Conservation (phyloP, 2,329 filamentous ascomycete species). For the Tolypocladium ovalisporum region DNA sequence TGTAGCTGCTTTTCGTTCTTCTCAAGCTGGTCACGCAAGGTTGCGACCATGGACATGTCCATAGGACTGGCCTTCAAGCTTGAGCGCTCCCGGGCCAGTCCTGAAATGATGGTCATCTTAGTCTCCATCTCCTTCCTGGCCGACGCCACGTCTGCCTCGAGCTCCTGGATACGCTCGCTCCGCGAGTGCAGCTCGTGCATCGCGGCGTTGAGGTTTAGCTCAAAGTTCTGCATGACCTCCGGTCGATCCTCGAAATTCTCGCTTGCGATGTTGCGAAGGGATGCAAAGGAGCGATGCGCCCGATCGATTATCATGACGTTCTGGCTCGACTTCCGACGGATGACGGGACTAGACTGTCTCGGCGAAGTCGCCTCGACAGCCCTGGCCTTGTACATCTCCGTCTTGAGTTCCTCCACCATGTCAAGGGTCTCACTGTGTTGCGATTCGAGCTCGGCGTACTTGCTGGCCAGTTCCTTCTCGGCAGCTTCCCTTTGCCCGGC, state of each 20-base stretch:
- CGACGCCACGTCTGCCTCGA: slow-evolving; percentile 73
- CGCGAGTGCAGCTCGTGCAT: slow-evolving; percentile 85
- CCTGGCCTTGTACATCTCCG: slow-evolving; percentile 71
- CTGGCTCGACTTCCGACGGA: slow-evolving; percentile 87
- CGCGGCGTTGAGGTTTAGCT: slow-evolving; percentile 79
- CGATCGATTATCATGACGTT: slow-evolving; percentile 80
- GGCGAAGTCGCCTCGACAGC: slow-evolving; percentile 48
- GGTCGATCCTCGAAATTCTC: slow-evolving; percentile 77
- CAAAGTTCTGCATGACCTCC: slow-evolving; percentile 84
- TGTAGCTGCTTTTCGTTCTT: slow-evolving; percentile 75
- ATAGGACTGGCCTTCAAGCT: slow-evolving; percentile 77
- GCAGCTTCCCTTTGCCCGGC: slow-evolving; percentile 68
- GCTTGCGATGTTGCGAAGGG: slow-evolving; percentile 74
- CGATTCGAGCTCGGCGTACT: slow-evolving; percentile 73
- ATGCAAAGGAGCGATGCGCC: slow-evolving; percentile 81
- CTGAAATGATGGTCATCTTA: slow-evolving; percentile 93
- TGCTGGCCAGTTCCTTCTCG: slow-evolving; percentile 61
- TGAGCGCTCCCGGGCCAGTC: slow-evolving; percentile 82
- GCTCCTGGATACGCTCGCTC: slow-evolving; percentile 79
- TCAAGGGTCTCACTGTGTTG: slow-evolving; percentile 74
- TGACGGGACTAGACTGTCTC: slow-evolving; percentile 60
- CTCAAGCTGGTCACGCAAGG: slow-evolving; percentile 77
- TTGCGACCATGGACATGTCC: slow-evolving; percentile 83
- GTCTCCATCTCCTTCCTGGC: slow-evolving; percentile 94
- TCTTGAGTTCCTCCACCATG: slow-evolving; percentile 84